A percentile compares a stretch with the other conserved stretches of the same genome.
Conservation (phyloP, 164 flowering plant genomes). For the Pachysandra terminalis region DNA sequence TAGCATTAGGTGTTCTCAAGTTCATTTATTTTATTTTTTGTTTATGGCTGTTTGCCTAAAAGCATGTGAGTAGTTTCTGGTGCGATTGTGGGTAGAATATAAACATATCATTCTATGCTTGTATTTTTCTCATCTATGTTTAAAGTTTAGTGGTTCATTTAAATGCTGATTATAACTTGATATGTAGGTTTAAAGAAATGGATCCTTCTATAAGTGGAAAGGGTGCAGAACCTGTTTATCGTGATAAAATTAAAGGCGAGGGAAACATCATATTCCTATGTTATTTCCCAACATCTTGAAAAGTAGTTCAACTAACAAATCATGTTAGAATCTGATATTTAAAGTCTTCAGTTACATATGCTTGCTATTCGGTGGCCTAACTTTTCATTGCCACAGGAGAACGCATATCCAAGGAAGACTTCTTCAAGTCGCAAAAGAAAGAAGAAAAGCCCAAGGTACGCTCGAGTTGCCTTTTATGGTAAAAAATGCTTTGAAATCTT, state of each 20-base stretch:
- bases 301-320: not conserved
- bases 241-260: conserved; percentile 68
- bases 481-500: not conserved
- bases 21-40: not conserved
- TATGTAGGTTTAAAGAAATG: conserved; percentile 59
- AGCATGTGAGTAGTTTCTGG: not conserved
- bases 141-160: not conserved
- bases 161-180: not conserved
- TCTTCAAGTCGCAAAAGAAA: conserved; percentile 44
- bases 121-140: not conserved
- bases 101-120: not conserved
- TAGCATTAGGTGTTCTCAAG: not conserved
- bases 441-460: conserved; percentile 94
- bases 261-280: not conserved
- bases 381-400: conserved; percentile 44
- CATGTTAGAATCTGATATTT: conserved; percentile 1
- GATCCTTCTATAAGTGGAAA: conserved; percentile 76
- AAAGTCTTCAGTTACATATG: not conserved
- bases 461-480: not conserved
- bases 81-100: not conserved
- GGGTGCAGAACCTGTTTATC: conserved; percentile 74
- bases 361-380: not conserved
- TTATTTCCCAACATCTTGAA: not conserved
- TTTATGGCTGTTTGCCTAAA: not conserved
- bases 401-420: conserved; percentile 76